A percentile compares a stretch with the other conserved stretches of the same genome.
Conservation (phyloP, 495 filamentous ascomycete genomes). For the Parathielavia appendiculata region DNA sequence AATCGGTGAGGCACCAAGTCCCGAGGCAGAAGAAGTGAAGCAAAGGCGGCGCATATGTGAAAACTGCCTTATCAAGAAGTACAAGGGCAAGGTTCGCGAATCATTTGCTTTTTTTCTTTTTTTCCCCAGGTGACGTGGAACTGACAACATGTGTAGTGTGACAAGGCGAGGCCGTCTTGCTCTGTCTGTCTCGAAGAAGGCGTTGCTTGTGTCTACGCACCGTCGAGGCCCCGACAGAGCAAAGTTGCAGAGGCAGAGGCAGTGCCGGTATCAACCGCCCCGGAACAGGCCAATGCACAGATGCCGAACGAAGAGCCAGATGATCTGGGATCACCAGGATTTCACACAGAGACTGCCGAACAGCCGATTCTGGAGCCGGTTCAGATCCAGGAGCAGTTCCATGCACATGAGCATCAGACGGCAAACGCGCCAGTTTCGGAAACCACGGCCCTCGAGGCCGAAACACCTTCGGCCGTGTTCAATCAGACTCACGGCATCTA, state of each 20-base stretch:
- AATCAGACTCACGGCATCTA: constrained; percentile 17
- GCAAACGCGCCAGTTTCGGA: constrained; percentile 10
- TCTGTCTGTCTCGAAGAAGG: constrained; percentile 30
- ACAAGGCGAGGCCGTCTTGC: constrained; percentile 38
- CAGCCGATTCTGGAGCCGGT: background rate
- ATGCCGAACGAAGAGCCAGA: constrained; percentile 27
- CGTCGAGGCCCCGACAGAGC: constrained; percentile 22
- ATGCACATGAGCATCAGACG: background rate
- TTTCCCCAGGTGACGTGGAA: background rate
- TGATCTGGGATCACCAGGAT: constrained; percentile 29
- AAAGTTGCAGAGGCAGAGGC: constrained; percentile 5
- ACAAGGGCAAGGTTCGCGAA: constrained; percentile 19
- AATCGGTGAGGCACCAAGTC: constrained; percentile 17
- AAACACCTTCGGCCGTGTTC: constrained; percentile 18
- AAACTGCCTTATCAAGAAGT: constrained; percentile 30
- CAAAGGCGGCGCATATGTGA: constrained; percentile 36
- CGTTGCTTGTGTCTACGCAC: constrained; percentile 34
- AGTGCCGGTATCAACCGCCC: background rate
- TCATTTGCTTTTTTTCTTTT: no score
- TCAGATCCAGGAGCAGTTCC: background rate
- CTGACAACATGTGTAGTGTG: constrained; percentile 33
- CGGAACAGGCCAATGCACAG: constrained; percentile 10
- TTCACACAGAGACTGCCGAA: constrained; percentile 14
- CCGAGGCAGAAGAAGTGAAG: constrained; percentile 20
- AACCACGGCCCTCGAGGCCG: constrained; percentile 12